These are phyloP conservation scores for Phaeosphaeriaceae sp. DNA, from an alignment of 2,329 filamentous ascomycete species.

Conservation along the genomic window DNA sequence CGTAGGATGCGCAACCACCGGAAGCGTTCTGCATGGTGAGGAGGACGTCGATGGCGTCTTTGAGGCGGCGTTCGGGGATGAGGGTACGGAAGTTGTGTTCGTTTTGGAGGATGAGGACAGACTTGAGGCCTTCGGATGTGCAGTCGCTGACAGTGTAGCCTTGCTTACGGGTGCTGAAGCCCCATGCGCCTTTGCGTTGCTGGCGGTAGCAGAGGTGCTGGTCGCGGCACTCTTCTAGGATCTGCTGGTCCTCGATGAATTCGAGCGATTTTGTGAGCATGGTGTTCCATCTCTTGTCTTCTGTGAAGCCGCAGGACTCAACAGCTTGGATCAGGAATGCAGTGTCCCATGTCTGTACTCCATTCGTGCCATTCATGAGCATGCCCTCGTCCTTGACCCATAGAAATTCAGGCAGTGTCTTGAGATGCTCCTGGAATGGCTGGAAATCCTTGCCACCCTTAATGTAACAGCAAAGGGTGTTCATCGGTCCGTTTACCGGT, in stretches of 20 bases:
- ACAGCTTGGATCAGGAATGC: conserved; percentile 86
- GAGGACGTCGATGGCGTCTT: conserved; percentile 88
- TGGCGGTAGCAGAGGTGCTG: conserved; percentile 87
- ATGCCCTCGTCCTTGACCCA: conserved; percentile 95
- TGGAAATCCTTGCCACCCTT: conserved; percentile 78
- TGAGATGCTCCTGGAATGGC: conserved; percentile 77
- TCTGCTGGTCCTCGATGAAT: conserved; percentile 91
- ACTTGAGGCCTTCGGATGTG: conserved; percentile 88
- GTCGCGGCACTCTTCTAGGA: conserved; percentile 80
- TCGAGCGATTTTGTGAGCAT: conserved; percentile 84
- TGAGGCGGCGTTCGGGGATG: conserved; percentile 78
- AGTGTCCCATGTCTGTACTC: conserved; percentile 98
- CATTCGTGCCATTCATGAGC: conserved; percentile 95
- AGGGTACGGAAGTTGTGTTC: conserved; percentile 74
- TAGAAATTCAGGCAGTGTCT: conserved; percentile 83
- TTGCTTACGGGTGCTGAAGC: conserved; percentile 90
- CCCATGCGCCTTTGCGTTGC: conserved; percentile 91
- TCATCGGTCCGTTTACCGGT: conserved; percentile 90
- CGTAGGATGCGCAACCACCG: conserved; percentile 90
- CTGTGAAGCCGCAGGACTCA: conserved; percentile 79
- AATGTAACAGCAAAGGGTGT: conserved; percentile 85
- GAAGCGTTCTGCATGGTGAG: conserved; percentile 88
- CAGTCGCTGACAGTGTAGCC: conserved; percentile 97
- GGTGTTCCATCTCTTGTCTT: conserved; percentile 77
- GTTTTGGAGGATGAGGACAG: conserved; percentile 83